These are phyloP conservation scores for Bjerkandera adusta DNA, from an alignment of 1,284 basidiomycete genomes.

Conservation along the genomic window DNA sequence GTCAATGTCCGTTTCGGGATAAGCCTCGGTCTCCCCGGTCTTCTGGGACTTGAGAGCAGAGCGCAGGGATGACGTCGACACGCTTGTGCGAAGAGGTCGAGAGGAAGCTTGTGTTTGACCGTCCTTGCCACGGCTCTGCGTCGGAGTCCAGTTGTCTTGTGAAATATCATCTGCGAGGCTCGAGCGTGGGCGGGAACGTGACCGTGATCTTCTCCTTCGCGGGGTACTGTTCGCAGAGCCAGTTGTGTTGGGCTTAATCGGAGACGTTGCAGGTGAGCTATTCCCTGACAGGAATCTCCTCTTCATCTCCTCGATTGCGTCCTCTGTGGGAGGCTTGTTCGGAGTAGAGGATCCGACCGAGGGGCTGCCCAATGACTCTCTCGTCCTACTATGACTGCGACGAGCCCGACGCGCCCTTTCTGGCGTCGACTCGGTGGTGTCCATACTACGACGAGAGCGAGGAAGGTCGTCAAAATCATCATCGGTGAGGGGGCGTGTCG, in stretches of 20 bases:
- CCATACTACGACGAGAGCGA: slow-evolving; percentile 14
- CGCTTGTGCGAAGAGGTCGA: slow-evolving; percentile 6
- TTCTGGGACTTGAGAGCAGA: slow-evolving; percentile 12
- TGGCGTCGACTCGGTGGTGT: slow-evolving; percentile 1
- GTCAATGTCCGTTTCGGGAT: slow-evolving; percentile 4
- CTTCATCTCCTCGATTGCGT: slow-evolving; percentile 66
- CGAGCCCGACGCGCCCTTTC: slow-evolving; percentile 11
- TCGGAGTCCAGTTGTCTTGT: neutral
- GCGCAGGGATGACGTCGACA: slow-evolving; percentile 16
- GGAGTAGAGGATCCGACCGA: slow-evolving; percentile 23
- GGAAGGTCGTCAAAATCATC: slow-evolving; percentile 19
- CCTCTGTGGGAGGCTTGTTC: slow-evolving; percentile 38
- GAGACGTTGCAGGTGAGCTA: slow-evolving; percentile 19
- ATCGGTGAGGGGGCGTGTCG: neutral
- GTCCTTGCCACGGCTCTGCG: neutral
- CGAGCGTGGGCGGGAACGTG: slow-evolving; percentile 23
- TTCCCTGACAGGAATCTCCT: slow-evolving; percentile 42
- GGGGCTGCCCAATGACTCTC: slow-evolving; percentile 1
- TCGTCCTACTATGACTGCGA: slow-evolving; percentile 31
- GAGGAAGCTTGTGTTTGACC: too few relatives aligned
- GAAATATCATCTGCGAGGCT: slow-evolving; percentile 21
- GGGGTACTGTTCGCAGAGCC: slow-evolving; percentile 22
- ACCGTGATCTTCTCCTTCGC: slow-evolving; percentile 20
- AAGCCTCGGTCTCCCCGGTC: slow-evolving; percentile 13
- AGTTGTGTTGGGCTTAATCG: slow-evolving; percentile 11